Base-by-base conservation (phyloP, 1,139 yeast genomes). In the Hemisphaericaspora xylofermentans region DNA sequence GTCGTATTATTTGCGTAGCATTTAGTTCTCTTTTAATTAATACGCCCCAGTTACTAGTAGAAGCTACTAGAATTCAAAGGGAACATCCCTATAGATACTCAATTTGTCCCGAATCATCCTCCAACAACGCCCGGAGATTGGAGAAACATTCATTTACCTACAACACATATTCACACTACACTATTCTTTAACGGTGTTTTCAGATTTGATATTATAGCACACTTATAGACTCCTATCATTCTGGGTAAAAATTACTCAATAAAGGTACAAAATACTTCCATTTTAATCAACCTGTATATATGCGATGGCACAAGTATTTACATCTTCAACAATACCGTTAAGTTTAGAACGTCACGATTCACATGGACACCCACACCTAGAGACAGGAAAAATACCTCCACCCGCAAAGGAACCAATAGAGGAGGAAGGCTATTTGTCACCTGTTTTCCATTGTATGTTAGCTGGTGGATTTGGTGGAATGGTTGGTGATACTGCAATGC, bases 401-500 rank as follows among this genome's bases (percentile, higher is more conserved):
- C 38, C 35, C 1, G 30, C 42, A 4, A 37, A 34, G n/a, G 25
- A 37, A 40, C 34, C 42, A 42, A 8, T 36, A 9, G 35, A 41
- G n/a, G 17, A 29, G 21, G 26, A 36, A 28, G 33, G 43, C 30
- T 17, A 16, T 31, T 16, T 29, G 12, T 64, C 75, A 12, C 80
- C 87, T 2, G 62, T 84, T n/a, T 43, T 76, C 50, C 76, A 80
- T 51, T 84, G 91, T 53, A 73, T 85, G 71, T 44, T 86, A 26
- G 96, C 98, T 0, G 98, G 98, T 31, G 97, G 96, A 1, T 67
- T 91, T 38, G 98, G 98, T 7, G 98, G 98, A 1, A 82, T 88
- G 45, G 80, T 91, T 29, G 98, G 98, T 13, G 98, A 93, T 57
- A 77, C 95, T 2, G 69, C 81, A 36, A 93, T 93, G 97, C 97